phyloP scores from a whole-genome alignment of 108 stramenopile species.

The Cyclotella distinguenda region DNA sequence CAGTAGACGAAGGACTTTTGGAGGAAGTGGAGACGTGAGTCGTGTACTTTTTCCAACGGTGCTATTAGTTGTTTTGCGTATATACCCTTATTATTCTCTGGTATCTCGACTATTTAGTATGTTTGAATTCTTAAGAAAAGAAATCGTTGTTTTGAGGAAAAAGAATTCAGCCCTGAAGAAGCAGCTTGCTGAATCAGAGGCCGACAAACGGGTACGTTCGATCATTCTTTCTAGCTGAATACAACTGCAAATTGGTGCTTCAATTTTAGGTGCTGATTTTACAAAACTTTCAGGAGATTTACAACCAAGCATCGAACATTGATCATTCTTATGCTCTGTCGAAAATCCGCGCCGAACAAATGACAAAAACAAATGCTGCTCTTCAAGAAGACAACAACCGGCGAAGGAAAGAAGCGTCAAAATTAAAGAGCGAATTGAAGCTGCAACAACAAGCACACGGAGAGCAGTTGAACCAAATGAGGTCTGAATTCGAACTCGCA shows the following conservation, averaged over 20 bases:
- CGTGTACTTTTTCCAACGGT: too few relatives aligned
- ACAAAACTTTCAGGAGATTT: conserved; percentile 13
- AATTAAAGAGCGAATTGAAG: conserved; percentile 46
- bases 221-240: neutral
- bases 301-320: conserved; percentile 33
- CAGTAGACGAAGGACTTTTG: conserved; percentile 49
- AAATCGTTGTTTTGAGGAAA: conserved; percentile 48
- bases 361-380: conserved; percentile 41
- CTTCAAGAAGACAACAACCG: conserved; percentile 39
- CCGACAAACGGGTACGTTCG: conserved; percentile 37
- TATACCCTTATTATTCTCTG: neutral
- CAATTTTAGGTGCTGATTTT: neutral
- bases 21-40: conserved; percentile 50
- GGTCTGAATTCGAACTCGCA: conserved; percentile 40
- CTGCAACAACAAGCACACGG: conserved; percentile 37
- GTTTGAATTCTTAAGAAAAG: conserved; percentile 58
- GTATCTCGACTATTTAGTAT: conserved; percentile 14
- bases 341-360: conserved; percentile 44
- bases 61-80: too few relatives aligned
- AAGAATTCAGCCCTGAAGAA: conserved; percentile 48
- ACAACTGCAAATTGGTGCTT: neutral
- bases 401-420: conserved; percentile 35
- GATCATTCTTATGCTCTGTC: conserved; percentile 45
- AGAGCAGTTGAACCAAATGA: conserved; percentile 42
- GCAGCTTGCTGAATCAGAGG: conserved; percentile 41